phyloP scores from a whole-genome alignment of 352 stramenopile species.

The Pythium vanterpoolii region DNA sequence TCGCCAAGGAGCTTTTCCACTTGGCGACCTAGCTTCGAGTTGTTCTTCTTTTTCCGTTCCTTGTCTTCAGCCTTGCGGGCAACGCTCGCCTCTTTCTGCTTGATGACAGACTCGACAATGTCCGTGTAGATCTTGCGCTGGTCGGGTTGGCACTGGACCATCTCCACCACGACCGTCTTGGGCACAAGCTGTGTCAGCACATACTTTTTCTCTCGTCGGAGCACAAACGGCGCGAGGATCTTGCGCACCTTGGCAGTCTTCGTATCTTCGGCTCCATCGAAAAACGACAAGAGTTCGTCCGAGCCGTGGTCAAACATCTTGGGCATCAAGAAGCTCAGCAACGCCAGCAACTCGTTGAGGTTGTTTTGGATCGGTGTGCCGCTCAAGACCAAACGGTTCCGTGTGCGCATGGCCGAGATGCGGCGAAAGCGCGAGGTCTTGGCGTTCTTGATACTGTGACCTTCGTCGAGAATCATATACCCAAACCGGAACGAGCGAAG shows the following conservation, averaged over 20 bases:
- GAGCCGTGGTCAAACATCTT: slow-evolving; percentile 86
- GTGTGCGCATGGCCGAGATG: slow-evolving; percentile 72
- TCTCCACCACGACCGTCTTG: slow-evolving; percentile 84
- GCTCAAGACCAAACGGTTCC: slow-evolving; percentile 76
- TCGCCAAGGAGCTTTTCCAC: slow-evolving; percentile 46
- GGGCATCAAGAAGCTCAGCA: slow-evolving; percentile 92
- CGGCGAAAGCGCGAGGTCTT: slow-evolving; percentile 87
- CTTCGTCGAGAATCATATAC: slow-evolving; percentile 94
- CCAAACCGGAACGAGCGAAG: slow-evolving; percentile 76
- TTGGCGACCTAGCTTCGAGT: slow-evolving; percentile 39
- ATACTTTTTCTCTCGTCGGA: slow-evolving; percentile 95
- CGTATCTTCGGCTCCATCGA: slow-evolving; percentile 74
- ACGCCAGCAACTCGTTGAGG: slow-evolving; percentile 81
- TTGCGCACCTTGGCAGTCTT: slow-evolving; percentile 86
- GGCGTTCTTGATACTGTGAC: slow-evolving; percentile 92
- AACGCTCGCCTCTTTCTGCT: slow-evolving; percentile 47
- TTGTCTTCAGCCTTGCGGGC: slow-evolving; percentile 48
- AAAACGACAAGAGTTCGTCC: slow-evolving; percentile 77
- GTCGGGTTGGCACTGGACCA: slow-evolving; percentile 68
- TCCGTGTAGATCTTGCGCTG: slow-evolving; percentile 89
- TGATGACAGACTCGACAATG: slow-evolving; percentile 62
- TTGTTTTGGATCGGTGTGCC: slow-evolving; percentile 91
- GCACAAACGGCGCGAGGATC: slow-evolving; percentile 96
- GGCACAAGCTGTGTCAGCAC: slow-evolving; percentile 91
- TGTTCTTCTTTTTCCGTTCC: slow-evolving; percentile 55